Base-by-base conservation (phyloP, 805 yeast genomes). In the Jamesozyma jinghongensis region DNA sequence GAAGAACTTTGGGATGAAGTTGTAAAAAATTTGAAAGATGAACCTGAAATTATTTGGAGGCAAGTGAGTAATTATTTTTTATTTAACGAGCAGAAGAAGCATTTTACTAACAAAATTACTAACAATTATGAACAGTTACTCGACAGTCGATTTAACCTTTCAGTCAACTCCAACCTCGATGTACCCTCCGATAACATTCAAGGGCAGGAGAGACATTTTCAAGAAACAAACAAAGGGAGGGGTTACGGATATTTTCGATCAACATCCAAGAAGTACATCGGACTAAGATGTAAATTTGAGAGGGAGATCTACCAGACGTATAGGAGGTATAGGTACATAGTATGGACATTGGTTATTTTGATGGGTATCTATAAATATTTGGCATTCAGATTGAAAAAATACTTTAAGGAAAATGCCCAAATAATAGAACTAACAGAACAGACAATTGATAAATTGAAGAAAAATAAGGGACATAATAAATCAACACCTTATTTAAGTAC, bases 1-100 rank as follows among this genome's bases (percentile, higher is more conserved):
- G 81, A 81, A 49, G 81, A 76, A 43, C 68, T 83, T 44, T 86
- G 95, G 95, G 54, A 56, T 19, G 73, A 75, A 50, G 80, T 80
- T n/a, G 54, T 78, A 2, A 57, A 66, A 28, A 80, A 77, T 51
- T 69, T 85, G 47, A 74, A 75, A 46, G 69, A 67, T 41, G 82
- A 80, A 64, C 80, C 83, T 33, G 85, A 78, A 59, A 71, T 81
- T 57, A 76, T 73, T 64, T 81, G 82, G 74, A 80, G 92, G 84
- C 84, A 78, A 73, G 85, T 79, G 72, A 54, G 57, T 59, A 51
- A 40, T 43, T 47, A 42, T 35, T 22, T 25, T 22, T 22, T 22
- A 7, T 34, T 34, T 22, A 10, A n/a, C 31, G 37, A 37, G 18
- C 36, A 16, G 16, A 8, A 37, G 12, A 40, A 19, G 19, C 11